Percentiles rank a stretch among this genome's conserved stretches.
These are phyloP conservation scores for Colletotrichum sp. DNA, from an alignment of 2,329 filamentous ascomycete species.

Conservation along the genomic window DNA sequence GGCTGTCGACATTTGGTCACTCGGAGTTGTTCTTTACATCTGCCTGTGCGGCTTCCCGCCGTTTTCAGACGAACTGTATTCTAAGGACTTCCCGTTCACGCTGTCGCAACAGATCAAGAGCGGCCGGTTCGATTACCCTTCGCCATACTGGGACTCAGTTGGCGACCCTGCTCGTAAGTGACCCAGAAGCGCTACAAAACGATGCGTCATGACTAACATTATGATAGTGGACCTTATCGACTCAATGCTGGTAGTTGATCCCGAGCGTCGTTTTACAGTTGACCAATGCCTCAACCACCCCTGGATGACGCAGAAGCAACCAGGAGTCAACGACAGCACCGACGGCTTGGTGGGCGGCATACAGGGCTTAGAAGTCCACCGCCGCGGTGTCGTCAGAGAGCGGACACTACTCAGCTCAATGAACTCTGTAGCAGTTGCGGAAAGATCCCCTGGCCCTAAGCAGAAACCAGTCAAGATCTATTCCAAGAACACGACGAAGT, in stretches of 20 bases:
- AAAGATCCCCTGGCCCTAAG: slow-evolving; percentile 49
- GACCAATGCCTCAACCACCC: slow-evolving; percentile 92
- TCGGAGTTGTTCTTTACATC: slow-evolving; percentile 98
- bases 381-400: slow-evolving; percentile 80
- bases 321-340: slow-evolving; percentile 81
- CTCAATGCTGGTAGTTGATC: slow-evolving; percentile 89
- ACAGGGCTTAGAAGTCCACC: slow-evolving; percentile 80
- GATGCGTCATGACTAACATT: neutral
- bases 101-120: slow-evolving; percentile 89
- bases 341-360: slow-evolving; percentile 91
- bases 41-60: slow-evolving; percentile 96
- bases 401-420: slow-evolving; percentile 84
- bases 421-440: slow-evolving; percentile 70
- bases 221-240: slow-evolving; percentile 84
- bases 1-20: slow-evolving; percentile 94
- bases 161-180: slow-evolving; percentile 77
- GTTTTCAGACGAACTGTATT: slow-evolving; percentile 92
- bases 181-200: neutral
- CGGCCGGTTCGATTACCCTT: slow-evolving; percentile 92
- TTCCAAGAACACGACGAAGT: slow-evolving; percentile 66
- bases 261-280: slow-evolving; percentile 82
- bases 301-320: slow-evolving; percentile 73
- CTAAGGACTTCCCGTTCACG: slow-evolving; percentile 80
- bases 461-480: slow-evolving; percentile 72
- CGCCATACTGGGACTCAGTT: slow-evolving; percentile 92